Conservation (phyloP, 495 filamentous ascomycete species). For the Tuber aestivum region DNA sequence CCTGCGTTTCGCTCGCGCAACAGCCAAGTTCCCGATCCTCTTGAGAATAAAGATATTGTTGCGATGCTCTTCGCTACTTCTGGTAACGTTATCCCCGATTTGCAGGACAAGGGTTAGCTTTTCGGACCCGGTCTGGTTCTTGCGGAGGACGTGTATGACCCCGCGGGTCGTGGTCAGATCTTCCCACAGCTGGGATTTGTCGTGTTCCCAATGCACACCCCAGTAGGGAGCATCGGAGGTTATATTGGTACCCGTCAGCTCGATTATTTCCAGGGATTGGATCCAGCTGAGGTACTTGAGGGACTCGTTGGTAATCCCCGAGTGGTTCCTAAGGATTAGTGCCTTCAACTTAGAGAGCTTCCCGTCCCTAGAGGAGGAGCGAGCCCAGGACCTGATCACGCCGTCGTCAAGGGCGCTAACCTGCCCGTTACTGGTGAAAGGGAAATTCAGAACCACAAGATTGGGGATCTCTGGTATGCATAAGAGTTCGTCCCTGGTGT, state of each 20-base stretch:
- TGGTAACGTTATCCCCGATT: constrained; percentile 8
- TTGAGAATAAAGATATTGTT: neutral
- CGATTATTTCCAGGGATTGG: constrained; percentile 53
- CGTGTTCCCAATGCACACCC: constrained; percentile 36
- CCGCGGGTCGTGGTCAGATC: neutral
- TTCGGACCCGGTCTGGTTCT: neutral
- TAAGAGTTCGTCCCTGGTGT: constrained; percentile 32
- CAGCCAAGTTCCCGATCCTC: constrained; percentile 10
- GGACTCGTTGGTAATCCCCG: constrained; percentile 20
- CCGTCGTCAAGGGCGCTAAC: constrained; percentile 30
- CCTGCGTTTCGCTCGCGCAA: constrained; percentile 20
- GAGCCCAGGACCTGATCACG: constrained; percentile 30
- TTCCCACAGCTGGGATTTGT: constrained; percentile 17
- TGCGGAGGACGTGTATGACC: neutral
- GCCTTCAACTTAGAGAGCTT: constrained; percentile 25
- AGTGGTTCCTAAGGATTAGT: constrained; percentile 28
- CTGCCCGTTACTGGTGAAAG: constrained; percentile 13
- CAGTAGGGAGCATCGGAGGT: constrained; percentile 48
- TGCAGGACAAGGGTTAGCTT: constrained; percentile 20
- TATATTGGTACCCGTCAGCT: constrained; percentile 49
- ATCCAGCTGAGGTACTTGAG: constrained; percentile 44
- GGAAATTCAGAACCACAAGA: constrained; percentile 26
- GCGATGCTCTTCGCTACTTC: neutral
- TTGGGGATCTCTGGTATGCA: constrained; percentile 26
- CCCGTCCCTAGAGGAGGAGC: constrained; percentile 25